phyloP scores from a whole-genome alignment of 768 basidiomycete genomes.

The Tylopilus plumbeoviolaceoides region DNA sequence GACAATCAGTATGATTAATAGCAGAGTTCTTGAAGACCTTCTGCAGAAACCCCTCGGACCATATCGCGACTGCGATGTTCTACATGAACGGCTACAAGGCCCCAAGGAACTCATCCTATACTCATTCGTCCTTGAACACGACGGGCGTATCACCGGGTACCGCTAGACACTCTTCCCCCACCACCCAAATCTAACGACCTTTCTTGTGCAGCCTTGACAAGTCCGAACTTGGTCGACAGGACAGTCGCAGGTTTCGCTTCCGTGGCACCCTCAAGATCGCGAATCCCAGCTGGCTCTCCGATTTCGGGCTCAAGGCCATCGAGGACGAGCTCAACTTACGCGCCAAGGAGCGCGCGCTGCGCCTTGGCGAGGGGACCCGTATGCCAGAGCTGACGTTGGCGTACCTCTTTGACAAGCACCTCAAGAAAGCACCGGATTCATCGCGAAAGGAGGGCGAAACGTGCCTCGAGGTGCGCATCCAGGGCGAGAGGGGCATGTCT shows the following conservation, averaged over 20 bases:
- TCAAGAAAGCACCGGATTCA: conserved; percentile 15
- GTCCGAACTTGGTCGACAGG: conserved; percentile 36
- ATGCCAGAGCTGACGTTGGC: conserved; percentile 33
- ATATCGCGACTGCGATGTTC: conserved; percentile 26
- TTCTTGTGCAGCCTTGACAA: conserved; percentile 40
- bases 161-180: background rate
- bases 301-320: conserved; percentile 38
- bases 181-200: background rate
- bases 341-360: conserved; percentile 28
- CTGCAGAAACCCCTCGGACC: conserved; percentile 28
- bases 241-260: conserved; percentile 39
- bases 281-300: conserved; percentile 47
- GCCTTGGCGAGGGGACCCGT: conserved; percentile 13
- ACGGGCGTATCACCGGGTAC: conserved; percentile 26
- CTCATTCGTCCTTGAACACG: conserved; percentile 28
- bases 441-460: conserved; percentile 13
- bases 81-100: conserved; percentile 14
- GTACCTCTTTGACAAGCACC: conserved; percentile 28
- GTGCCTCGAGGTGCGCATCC: conserved; percentile 39
- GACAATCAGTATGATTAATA: conserved; percentile 13
- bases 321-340: conserved; percentile 42
- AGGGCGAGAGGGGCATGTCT: conserved; percentile 37
- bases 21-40: conserved; percentile 20
- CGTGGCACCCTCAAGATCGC: conserved; percentile 49
- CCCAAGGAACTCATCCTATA: conserved; percentile 19